phyloP scores from a whole-genome alignment of 805 yeast genomes.

The Saccharomycopsis oosterbeekiorum region DNA sequence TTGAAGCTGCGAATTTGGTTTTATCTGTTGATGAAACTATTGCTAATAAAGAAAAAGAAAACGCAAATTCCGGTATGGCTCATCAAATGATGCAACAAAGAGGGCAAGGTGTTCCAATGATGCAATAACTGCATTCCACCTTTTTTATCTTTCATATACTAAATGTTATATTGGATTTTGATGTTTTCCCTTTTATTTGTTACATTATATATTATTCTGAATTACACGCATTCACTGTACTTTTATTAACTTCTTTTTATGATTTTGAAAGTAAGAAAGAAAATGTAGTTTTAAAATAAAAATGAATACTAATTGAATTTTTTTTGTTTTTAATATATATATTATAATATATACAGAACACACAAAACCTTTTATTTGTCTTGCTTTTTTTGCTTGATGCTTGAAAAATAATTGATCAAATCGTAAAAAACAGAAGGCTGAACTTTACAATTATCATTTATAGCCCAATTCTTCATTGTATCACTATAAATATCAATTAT shows the following conservation, averaged over 20 bases:
- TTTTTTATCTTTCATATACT: not conserved
- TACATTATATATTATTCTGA: not conserved
- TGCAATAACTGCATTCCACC: not conserved
- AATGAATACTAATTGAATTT: too few relatives aligned
- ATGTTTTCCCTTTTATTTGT: not conserved
- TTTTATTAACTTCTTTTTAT: not conserved
- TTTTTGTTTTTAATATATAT: too few relatives aligned
- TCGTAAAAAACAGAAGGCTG: constrained; percentile 59
- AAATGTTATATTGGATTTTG: not conserved
- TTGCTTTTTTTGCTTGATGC: not conserved
- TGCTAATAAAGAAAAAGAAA: constrained; percentile 55
- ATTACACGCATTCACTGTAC: not conserved
- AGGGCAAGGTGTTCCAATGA: constrained; percentile 58
- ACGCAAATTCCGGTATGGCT: constrained; percentile 39
- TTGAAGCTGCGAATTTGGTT: constrained; percentile 91
- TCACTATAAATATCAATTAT: constrained; percentile 48
- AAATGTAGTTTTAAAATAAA: not conserved
- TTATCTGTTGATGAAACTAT: constrained; percentile 95
- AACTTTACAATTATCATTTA: constrained; percentile 34
- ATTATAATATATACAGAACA: not conserved
- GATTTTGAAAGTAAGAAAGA: not conserved
- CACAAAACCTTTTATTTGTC: not conserved
- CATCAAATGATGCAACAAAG: constrained; percentile 44
- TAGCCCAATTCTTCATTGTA: constrained; percentile 54
- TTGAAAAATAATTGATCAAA: constrained; percentile 45